Evolutionary conservation across 2,329 filamentous ascomycete genomes (phyloP).

Genomic region (Ceratocystis smalleyi): DNA sequence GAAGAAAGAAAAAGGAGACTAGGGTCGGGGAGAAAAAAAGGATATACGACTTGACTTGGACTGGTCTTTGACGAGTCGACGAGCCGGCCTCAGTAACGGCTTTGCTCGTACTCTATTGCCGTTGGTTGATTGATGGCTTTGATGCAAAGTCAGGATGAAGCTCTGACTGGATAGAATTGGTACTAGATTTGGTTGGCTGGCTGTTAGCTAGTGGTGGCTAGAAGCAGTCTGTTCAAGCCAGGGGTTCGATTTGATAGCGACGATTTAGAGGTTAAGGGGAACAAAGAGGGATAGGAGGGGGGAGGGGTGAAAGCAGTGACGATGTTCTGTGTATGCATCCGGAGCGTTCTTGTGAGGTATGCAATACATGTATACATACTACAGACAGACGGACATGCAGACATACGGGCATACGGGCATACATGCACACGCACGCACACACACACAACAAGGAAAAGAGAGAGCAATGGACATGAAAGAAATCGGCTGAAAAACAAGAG

Average conservation of each 20-base stretch:
- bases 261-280: not conserved
- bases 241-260: not conserved
- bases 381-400: not conserved
- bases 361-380: not conserved
- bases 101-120: not conserved
- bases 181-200: not conserved
- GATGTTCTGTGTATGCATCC: not conserved
- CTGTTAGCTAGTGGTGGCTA: not conserved
- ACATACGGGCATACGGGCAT: not conserved
- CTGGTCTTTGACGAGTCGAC: not conserved
- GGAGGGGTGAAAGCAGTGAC: not conserved
- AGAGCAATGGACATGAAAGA: not conserved
- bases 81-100: not conserved
- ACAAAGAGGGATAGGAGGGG: not conserved
- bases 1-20: not conserved
- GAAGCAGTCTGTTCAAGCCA: not conserved
- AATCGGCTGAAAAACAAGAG: not conserved
- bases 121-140: not conserved
- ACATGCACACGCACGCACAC: not conserved
- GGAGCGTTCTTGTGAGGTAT: too few species aligned
- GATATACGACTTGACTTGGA: not conserved
- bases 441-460: not conserved
- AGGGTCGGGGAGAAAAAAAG: not conserved
- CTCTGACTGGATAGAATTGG: constrained; percentile 1
- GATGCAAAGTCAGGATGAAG: not conserved